Evolutionary conservation across 2,329 filamentous ascomycete genomes (phyloP).

Genomic region (Blastomyces emzantsi): DNA sequence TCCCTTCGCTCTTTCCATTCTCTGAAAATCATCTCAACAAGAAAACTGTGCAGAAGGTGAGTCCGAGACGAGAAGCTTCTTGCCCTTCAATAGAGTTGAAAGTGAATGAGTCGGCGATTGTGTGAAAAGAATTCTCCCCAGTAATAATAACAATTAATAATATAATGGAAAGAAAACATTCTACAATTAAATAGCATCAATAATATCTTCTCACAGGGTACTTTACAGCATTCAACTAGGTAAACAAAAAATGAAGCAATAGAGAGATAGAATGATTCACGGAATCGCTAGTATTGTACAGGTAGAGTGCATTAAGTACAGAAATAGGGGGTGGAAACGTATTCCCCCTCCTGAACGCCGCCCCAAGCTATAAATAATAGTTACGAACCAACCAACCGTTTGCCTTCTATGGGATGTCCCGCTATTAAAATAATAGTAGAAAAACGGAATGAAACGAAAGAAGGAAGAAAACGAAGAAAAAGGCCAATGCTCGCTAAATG

Average conservation of each 20-base stretch:
- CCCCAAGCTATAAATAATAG: background rate
- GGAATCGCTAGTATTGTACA: background rate
- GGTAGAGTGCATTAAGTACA: background rate
- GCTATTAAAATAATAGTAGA: background rate
- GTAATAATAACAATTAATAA: no score
- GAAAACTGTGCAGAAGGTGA: no score
- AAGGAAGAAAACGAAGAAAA: background rate
- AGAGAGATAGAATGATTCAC: background rate
- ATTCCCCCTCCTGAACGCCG: background rate
- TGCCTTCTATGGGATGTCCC: background rate
- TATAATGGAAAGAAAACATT: no score
- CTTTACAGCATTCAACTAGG: no score
- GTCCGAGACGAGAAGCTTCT: no score
- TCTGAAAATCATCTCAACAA: no score
- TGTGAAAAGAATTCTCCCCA: no score
- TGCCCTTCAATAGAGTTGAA: no score
- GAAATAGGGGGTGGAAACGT: background rate
- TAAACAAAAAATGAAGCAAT: background rate
- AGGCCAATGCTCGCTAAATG: conserved; percentile 3
- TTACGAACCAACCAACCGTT: background rate
- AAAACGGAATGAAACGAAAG: background rate
- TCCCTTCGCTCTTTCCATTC: no score
- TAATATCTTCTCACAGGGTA: no score
- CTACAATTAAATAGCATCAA: no score
- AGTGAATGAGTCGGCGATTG: no score